Conservation (phyloP, 805 yeast species). For the fission yeast (Schizosaccharomyces pombe) region DNA sequence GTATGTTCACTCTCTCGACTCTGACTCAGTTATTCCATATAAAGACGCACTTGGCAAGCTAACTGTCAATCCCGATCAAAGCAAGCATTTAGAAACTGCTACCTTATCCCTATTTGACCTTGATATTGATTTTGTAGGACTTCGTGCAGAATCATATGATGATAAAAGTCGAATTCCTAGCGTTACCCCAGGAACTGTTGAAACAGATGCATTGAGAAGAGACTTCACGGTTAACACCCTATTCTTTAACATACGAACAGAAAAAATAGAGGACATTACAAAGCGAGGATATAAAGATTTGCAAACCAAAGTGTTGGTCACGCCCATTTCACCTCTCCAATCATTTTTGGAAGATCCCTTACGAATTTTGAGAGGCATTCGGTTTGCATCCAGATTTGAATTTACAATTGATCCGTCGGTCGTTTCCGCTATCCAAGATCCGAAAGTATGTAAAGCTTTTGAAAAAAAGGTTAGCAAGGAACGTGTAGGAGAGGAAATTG, state of each 20-base stretch:
- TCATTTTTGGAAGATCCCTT: slow-evolving; percentile 90
- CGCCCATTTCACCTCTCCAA: slow-evolving; percentile 65
- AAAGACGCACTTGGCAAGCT: slow-evolving; percentile 7
- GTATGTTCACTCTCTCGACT: slow-evolving; percentile 14
- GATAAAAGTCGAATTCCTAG: slow-evolving; percentile 66
- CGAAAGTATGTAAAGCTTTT: slow-evolving; percentile 34
- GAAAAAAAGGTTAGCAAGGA: slow-evolving; percentile 64
- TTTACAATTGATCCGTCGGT: slow-evolving; percentile 41
- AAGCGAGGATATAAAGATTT: slow-evolving; percentile 53
- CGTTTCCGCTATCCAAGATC: slow-evolving; percentile 35
- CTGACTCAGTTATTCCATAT: slow-evolving; percentile 12
- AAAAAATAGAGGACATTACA: slow-evolving; percentile 65
- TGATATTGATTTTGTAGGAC: slow-evolving; percentile 85
- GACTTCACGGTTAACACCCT: slow-evolving; percentile 90
- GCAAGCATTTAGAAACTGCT: slow-evolving; percentile 90
- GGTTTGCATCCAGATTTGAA: slow-evolving; percentile 64
- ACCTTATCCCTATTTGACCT: slow-evolving; percentile 63
- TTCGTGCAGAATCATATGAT: slow-evolving; percentile 70
- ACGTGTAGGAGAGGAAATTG: slow-evolving; percentile 67
- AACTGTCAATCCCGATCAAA: slow-evolving; percentile 70
- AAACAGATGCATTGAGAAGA: slow-evolving; percentile 73
- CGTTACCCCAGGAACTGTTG: slow-evolving; percentile 67
- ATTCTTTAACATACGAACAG: slow-evolving; percentile 55
- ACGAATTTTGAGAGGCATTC: slow-evolving; percentile 57
- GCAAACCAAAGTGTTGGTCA: slow-evolving; percentile 43